Conservation (phyloP, 306 rosid genomes). For the Crotalaria pallida region DNA sequence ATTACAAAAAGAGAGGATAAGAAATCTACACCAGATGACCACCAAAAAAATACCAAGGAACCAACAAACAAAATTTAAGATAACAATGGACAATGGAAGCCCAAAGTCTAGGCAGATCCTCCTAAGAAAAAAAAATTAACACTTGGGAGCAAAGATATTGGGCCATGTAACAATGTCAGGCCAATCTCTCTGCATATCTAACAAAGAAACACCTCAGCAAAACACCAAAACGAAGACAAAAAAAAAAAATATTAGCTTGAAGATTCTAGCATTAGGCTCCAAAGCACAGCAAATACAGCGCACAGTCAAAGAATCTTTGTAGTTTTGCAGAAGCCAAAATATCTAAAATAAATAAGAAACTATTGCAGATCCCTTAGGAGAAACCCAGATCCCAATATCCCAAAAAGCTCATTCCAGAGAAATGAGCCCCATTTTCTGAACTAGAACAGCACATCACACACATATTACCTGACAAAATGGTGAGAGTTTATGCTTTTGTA, state of each 20-base stretch:
- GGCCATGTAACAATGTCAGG: neutral
- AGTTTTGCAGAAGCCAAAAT: no score
- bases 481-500: neutral
- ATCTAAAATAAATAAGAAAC: no score
- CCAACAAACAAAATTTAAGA: neutral
- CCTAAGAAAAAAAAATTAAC: neutral
- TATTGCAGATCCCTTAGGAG: no score
- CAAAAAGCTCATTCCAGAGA: neutral
- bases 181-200: neutral
- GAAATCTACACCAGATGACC: neutral
- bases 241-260: neutral
- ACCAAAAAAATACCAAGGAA: neutral
- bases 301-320: no score
- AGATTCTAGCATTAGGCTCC: neutral
- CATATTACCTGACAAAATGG: neutral
- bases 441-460: neutral
- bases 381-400: no score
- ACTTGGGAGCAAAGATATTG: neutral
- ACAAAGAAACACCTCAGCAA: neutral
- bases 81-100: neutral
- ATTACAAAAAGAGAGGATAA: neutral
- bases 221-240: neutral
- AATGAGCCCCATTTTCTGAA: neutral
- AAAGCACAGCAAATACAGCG: no score
- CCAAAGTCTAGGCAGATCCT: neutral